Base-by-base conservation (phyloP, 2,329 filamentous ascomycete genomes). In the Xylaria sp. region DNA sequence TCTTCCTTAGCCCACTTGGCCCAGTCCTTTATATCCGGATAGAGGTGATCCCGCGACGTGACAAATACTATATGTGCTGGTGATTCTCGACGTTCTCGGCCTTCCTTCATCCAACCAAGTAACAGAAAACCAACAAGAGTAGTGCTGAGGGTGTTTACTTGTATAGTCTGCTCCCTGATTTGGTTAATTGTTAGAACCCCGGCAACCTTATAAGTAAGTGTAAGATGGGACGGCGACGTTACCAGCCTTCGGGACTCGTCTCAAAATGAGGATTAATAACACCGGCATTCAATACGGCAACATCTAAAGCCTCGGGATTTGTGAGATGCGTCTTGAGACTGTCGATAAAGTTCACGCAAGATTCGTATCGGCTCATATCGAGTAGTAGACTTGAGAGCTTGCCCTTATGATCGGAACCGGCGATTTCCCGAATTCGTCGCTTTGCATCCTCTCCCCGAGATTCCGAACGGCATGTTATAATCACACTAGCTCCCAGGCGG, bases 201-300 rank as follows among this genome's bases (percentile, higher is more conserved):
- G 13, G 7, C 7, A 13, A 7, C 31, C 31, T 35, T 7, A 35
- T 7, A 35, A 35, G 31, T 13, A 35, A 13, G 31, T 35, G 31
- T 7, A 35, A 35, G 31, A 13, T 7, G 7, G 31, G 13, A 35
- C 7, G 31, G 31, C 27, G 11, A 15, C 19, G 2, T 29, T 41
- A 53, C 49, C 49, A 53, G 19, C 49, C 49, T 40, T 53, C 49
- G 33, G 49, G 33, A n/a, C 49, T 53, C 49, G 4, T 4, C 49
- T 40, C 49, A 19, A n/a, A 27, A 3, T 53, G 10, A 25, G 49
- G 15, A 31, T 53, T 53, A 19, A 41, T 11, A 3, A 53, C 2
- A 4, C 49, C 49, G n/a, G 33, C 49, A 53, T 31, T 53, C 4
- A 53, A 6, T 3, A 53, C 10, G 17, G 17, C 49, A 8, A 53